Conservation (phyloP, 2,329 filamentous ascomycete genomes). For the Penicillium vulpinum region DNA sequence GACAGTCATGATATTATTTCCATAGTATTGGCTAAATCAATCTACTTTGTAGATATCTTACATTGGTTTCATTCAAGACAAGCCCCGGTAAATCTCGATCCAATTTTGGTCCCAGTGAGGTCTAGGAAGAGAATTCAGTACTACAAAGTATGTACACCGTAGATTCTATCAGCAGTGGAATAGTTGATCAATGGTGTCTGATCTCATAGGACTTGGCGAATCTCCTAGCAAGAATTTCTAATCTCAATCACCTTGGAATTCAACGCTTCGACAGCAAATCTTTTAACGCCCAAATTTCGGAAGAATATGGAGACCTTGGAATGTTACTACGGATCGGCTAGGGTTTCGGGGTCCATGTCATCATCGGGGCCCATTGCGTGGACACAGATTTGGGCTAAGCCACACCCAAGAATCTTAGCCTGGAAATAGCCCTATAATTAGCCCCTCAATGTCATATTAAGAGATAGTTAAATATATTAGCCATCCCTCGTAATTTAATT, state of each 20-base stretch:
- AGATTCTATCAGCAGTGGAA: no score
- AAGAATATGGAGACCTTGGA: neutral
- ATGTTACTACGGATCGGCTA: neutral
- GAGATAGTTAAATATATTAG: no score
- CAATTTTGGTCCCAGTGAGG: no score
- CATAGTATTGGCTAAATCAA: neutral
- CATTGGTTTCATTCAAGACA: no score
- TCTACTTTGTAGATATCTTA: no score
- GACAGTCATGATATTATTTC: neutral
- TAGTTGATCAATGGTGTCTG: no score
- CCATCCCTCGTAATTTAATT: no score
- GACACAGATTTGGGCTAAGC: neutral
- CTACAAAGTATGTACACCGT: no score
- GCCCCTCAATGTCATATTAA: slow-evolving; percentile 6
- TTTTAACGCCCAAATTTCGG: neutral
- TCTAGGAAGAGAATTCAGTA: no score
- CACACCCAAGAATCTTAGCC: neutral
- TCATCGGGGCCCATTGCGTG: slow-evolving; percentile 2
- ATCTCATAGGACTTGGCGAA: neutral
- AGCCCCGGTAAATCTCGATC: no score
- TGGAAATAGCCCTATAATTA: neutral
- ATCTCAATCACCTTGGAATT: neutral
- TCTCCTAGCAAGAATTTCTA: neutral
- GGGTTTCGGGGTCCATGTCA: neutral
- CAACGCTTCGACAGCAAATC: neutral